These are phyloP conservation scores for Periconia sp. DNA, from an alignment of 2,329 filamentous ascomycete species.

Conservation along the genomic window DNA sequence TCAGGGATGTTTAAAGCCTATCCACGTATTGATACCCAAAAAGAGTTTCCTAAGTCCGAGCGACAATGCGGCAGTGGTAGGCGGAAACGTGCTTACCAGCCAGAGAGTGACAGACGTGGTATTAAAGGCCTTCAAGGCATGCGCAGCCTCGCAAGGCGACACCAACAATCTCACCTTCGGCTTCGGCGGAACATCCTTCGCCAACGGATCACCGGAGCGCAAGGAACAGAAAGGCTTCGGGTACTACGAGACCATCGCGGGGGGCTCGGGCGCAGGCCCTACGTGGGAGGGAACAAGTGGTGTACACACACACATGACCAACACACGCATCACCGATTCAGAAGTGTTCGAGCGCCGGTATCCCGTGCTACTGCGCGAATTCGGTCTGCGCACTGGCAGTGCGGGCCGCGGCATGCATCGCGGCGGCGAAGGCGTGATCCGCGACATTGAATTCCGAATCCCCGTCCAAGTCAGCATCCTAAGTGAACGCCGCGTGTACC, in stretches of 20 bases:
- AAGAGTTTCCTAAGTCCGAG: constrained; percentile 77
- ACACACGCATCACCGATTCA: constrained; percentile 81
- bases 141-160: constrained; percentile 79
- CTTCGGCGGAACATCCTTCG: constrained; percentile 64
- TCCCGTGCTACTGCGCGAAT: constrained; percentile 74
- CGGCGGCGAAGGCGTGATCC: constrained; percentile 77
- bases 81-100: constrained; percentile 78
- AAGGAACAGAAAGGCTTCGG: constrained; percentile 77
- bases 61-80: constrained; percentile 79
- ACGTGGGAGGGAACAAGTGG: constrained; percentile 76
- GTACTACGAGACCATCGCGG: constrained; percentile 86
- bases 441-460: constrained; percentile 82
- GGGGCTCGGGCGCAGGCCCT: constrained; percentile 75
- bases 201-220: constrained; percentile 19
- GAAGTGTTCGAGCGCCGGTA: constrained; percentile 81
- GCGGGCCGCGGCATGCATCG: constrained; percentile 69
- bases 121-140: constrained; percentile 78
- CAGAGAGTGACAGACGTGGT: constrained; percentile 86
- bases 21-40: constrained; percentile 75
- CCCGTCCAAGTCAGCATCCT: constrained; percentile 80
- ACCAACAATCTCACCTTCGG: constrained; percentile 88
- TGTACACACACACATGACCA: constrained; percentile 87
- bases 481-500: constrained; percentile 75
- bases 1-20: constrained; percentile 81
- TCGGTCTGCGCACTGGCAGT: constrained; percentile 67